Conservation (phyloP, 1,139 yeast species). For the Sugiyamaella japonica region DNA sequence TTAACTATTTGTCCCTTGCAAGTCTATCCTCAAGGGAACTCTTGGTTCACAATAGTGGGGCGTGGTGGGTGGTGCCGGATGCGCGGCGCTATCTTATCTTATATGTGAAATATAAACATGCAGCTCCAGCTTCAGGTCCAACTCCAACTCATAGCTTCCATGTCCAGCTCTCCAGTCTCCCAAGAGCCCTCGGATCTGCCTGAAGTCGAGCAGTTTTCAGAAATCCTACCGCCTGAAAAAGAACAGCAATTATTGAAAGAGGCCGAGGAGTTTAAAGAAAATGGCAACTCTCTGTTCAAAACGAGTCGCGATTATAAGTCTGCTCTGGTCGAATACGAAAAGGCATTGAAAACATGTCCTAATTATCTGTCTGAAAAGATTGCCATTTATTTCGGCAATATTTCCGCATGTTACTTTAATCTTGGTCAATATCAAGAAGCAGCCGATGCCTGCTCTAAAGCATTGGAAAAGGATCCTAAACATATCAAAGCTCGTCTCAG, state of each 20-base stretch:
- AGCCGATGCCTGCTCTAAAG: conserved; percentile 61
- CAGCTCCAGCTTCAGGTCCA: background rate
- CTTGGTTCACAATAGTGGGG: too few species aligned
- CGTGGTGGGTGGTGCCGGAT: too few species aligned
- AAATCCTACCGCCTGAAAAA: conserved; percentile 22
- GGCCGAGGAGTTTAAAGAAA: conserved; percentile 55
- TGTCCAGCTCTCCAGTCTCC: background rate
- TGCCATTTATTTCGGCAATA: conserved; percentile 68
- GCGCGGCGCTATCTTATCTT: conserved; percentile 1
- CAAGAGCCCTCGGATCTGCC: background rate
- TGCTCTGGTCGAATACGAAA: conserved; percentile 63
- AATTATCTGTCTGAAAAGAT: conserved; percentile 48
- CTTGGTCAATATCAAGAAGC: conserved; percentile 74
- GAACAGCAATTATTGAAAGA: conserved; percentile 37
- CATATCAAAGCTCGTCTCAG: conserved; percentile 69
- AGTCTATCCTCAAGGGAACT: too few species aligned
- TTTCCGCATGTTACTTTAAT: conserved; percentile 76
- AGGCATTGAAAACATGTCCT: conserved; percentile 53
- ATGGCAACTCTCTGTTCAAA: conserved; percentile 65
- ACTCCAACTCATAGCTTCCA: background rate
- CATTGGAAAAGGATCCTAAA: conserved; percentile 57
- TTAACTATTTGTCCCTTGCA: too few species aligned
- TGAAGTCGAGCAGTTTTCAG: conserved; percentile 8
- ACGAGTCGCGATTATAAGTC: conserved; percentile 51
- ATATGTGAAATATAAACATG: background rate